A percentile compares a stretch with the other conserved stretches of the same genome.
Conservation (phyloP, 1,284 basidiomycete species). For the Trametes versicolor region DNA sequence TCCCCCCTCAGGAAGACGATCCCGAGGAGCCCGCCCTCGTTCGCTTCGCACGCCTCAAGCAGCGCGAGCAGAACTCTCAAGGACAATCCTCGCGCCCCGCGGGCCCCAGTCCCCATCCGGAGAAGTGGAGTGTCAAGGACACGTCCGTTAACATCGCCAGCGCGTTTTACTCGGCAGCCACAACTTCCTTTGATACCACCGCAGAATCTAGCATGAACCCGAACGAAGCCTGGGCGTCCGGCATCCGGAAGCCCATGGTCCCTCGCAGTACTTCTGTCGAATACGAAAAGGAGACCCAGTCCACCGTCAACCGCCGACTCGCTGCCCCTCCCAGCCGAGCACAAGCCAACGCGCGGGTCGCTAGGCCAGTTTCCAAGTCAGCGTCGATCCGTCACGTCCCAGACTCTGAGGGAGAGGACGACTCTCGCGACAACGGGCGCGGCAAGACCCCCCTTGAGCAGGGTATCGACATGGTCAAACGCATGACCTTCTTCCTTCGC, state of each 20-base stretch:
- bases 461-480: constrained; percentile 61
- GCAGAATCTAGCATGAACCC: constrained; percentile 45
- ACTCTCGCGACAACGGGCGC: constrained; percentile 45
- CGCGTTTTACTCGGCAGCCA: constrained; percentile 77
- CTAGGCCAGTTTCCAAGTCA: constrained; percentile 55
- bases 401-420: constrained; percentile 71
- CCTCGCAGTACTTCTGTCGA: constrained; percentile 81
- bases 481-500: constrained; percentile 67
- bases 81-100: constrained; percentile 47
- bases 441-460: constrained; percentile 73
- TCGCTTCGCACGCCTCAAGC: constrained; percentile 62
- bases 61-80: constrained; percentile 54
- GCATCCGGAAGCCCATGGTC: constrained; percentile 55
- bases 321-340: constrained; percentile 62
- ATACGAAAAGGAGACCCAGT: constrained; percentile 73
- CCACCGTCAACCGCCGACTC: constrained; percentile 61
- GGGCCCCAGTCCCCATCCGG: constrained; percentile 57
- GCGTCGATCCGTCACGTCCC: constrained; percentile 62
- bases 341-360: constrained; percentile 40
- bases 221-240: constrained; percentile 73
- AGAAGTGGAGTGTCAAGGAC: constrained; percentile 77
- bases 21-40: constrained; percentile 57
- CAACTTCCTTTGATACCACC: constrained; percentile 48
- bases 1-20: constrained; percentile 45
- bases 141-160: constrained; percentile 87